Percentiles rank a stretch among this genome's conserved stretches.
Evolutionary conservation across 306 rosid species (phyloP).

Genomic region (Rosa chinensis): DNA sequence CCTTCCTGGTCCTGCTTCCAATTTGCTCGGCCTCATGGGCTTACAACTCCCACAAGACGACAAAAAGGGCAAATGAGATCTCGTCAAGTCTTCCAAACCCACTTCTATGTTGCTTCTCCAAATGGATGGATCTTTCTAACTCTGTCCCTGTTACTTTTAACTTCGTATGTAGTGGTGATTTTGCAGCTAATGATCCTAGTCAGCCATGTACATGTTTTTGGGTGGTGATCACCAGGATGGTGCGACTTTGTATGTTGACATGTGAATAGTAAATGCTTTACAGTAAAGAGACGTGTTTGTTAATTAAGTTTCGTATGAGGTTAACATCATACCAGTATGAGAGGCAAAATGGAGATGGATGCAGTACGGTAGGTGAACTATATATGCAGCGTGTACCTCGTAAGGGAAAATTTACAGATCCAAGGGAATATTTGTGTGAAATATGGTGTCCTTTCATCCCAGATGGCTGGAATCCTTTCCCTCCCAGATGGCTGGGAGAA

Average conservation of each 20-base stretch:
- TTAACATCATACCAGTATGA: background rate
- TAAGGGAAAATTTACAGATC: too few relatives aligned
- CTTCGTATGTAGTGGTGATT: background rate
- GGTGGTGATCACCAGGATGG: background rate
- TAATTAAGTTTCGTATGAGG: background rate
- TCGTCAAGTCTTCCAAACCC: background rate
- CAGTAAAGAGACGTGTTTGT: background rate
- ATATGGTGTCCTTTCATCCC: too few relatives aligned
- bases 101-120: background rate
- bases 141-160: background rate
- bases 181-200: background rate
- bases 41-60: slow-evolving; percentile 70
- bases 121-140: background rate
- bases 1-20: slow-evolving; percentile 99
- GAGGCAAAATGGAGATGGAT: background rate
- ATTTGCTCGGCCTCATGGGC: slow-evolving; percentile 93
- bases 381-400: too few relatives aligned
- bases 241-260: background rate
- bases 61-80: slow-evolving; percentile 55
- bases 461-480: too few relatives aligned
- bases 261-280: background rate
- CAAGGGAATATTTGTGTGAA: too few relatives aligned
- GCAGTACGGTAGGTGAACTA: too few relatives aligned
- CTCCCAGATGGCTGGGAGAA: too few relatives aligned
- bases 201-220: background rate